A percentile compares a stretch with the other conserved stretches of the same genome.
Evolutionary conservation across 306 rosid genomes (phyloP).

Genomic region (Acacia confusa): DNA sequence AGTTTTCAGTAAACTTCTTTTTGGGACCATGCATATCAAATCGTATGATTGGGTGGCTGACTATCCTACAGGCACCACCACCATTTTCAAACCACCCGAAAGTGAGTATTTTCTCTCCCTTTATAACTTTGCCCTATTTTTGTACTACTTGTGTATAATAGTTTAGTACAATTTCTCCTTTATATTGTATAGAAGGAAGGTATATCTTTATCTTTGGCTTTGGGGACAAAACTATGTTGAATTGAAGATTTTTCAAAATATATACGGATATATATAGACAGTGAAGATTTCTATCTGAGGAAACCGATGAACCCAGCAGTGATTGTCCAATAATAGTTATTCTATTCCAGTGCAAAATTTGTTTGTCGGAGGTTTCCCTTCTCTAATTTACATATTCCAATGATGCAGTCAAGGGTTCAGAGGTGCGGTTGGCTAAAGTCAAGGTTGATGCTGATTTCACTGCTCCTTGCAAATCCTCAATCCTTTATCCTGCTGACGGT

Average conservation of each 20-base stretch:
- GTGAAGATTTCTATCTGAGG: neutral
- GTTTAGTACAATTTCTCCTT: neutral
- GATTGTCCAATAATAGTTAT: neutral
- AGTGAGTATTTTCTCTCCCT: slow-evolving; percentile 43
- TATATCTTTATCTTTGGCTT: neutral
- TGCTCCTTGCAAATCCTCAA: slow-evolving; percentile 72
- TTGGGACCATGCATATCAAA: slow-evolving; percentile 92
- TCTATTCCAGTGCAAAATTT: neutral
- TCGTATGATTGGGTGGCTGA: slow-evolving; percentile 84
- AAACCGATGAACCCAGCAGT: slow-evolving; percentile 12
- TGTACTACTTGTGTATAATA: neutral
- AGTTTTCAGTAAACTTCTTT: slow-evolving; percentile 83
- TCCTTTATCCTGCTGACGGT: slow-evolving; percentile 88
- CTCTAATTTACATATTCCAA: slow-evolving; percentile 20
- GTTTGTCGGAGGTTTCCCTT: neutral
- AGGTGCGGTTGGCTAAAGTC: slow-evolving; percentile 64
- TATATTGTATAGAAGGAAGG: neutral
- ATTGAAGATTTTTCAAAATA: neutral
- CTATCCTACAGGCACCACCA: slow-evolving; percentile 31
- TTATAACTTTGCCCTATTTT: slow-evolving; percentile 1
- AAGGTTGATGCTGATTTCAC: slow-evolving; percentile 68
- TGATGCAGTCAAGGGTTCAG: slow-evolving; percentile 45
- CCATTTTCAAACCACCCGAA: slow-evolving; percentile 41
- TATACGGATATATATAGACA: neutral
- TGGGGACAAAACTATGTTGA: neutral